Evolutionary conservation across 371 early-diverging fungal genomes (phyloP), one percentile per base, ranked within the genome.

Genomic region (Mortierella sp.): DNA sequence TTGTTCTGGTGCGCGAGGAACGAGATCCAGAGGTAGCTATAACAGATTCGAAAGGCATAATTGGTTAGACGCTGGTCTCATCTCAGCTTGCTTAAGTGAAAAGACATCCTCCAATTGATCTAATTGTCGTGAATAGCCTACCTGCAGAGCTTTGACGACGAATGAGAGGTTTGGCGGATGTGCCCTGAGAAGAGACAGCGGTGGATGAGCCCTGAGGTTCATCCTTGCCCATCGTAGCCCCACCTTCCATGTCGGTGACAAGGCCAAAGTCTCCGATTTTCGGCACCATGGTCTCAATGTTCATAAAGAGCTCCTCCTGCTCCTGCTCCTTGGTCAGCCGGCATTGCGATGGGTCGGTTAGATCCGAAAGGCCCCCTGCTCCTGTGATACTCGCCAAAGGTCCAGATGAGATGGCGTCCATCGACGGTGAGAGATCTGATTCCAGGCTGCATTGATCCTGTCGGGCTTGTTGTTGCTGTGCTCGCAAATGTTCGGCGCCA

Each of bases 191-290:
- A 3, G 53, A 55, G 13, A 53, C 19, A 48, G 52, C 40, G 4
- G 48, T 10, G 13, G 58, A 26, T 0, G 45, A 16, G 52, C 24
- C 41, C 37, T 69, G 73, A 10, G 70, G 9, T 19, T 66, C 52
- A 40, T 72, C 71, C 22, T 43, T 75, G n/a, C 75, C 77, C 40
- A 68, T 29, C 13, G 72, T 43, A 3, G 66, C 66, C 1, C 79
- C 79, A 26, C 79, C 81, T 22, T 87, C 88, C 73, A 91, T 87
- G 65, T 87, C 89, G 1, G 92, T 92, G 13, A 94, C 96, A 64
- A 97, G 86, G 7, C 97, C 97, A 88, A 97, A 97, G 80, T 97
- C 97, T 3, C 97, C 96, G 73, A 97, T 93, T 71, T 94, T 97
- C 1, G 93, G 92, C 1, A 90, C 79, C 81, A 90, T 86, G n/a